Evolutionary conservation across 225 moss, liverwort and hornwort species (phyloP).

Genomic region (Anthoceros angustus): DNA sequence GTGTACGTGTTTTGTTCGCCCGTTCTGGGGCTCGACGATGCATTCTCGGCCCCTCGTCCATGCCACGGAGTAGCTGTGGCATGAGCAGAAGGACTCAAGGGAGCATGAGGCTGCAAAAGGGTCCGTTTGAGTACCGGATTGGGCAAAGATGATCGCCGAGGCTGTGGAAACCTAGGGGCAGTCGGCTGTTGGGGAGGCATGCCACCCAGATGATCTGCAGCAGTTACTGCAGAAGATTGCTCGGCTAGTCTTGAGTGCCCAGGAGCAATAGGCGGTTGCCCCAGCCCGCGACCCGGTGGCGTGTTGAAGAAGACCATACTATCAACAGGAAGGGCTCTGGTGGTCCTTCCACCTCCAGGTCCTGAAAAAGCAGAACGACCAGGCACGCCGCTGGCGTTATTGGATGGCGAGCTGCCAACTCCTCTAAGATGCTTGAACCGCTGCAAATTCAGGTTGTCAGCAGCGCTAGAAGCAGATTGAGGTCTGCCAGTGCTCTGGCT

Average conservation of each 20-base stretch:
- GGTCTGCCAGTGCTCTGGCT: not conserved
- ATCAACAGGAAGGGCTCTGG: not conserved
- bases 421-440: not conserved
- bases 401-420: not conserved
- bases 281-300: not conserved
- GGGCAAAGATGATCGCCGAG: conserved; percentile 1
- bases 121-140: not conserved
- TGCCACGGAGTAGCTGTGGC: conserved; percentile 1
- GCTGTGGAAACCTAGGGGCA: not conserved
- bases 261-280: not conserved
- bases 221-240: not conserved
- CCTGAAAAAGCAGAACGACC: not conserved
- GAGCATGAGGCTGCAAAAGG: not conserved
- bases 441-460: not conserved
- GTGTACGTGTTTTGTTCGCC: not conserved
- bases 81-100: not conserved
- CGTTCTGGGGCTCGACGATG: not conserved
- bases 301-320: not conserved
- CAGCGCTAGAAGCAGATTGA: not conserved
- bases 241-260: not conserved
- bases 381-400: not conserved
- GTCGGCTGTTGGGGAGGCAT: not conserved
- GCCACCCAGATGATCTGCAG: not conserved
- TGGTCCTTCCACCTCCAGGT: not conserved
- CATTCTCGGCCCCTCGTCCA: not conserved